Percentiles rank a stretch among this genome's conserved stretches.
These are phyloP conservation scores for Botryotinia globosa DNA, from an alignment of 2,329 filamentous ascomycete genomes.

Conservation along the genomic window DNA sequence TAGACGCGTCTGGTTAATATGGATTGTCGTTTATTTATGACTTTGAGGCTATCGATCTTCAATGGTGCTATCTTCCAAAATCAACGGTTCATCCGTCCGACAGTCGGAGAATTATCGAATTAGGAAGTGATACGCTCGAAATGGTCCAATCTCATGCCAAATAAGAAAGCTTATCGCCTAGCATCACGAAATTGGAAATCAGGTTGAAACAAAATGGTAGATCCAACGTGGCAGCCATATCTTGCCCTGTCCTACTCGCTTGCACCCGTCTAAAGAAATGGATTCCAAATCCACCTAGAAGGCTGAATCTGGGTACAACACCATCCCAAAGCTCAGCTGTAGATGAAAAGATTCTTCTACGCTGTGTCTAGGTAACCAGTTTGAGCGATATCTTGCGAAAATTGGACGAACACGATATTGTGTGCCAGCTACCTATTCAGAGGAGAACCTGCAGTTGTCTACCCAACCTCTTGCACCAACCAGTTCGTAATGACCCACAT, in stretches of 20 bases:
- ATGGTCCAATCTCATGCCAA: neutral
- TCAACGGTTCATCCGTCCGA: neutral
- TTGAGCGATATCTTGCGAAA: neutral
- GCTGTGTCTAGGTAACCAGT: neutral
- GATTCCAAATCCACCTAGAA: neutral
- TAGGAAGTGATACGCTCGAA: slow-evolving; percentile 9
- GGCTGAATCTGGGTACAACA: slow-evolving; percentile 3
- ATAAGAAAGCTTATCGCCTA: neutral
- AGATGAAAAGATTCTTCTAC: neutral
- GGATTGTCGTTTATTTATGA: neutral
- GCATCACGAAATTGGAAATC: neutral
- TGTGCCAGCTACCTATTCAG: neutral
- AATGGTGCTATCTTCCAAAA: neutral
- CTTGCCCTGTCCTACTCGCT: slow-evolving; percentile 5
- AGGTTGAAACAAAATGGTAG: neutral
- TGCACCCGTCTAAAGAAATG: neutral
- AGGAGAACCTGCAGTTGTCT: neutral
- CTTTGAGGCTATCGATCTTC: slow-evolving; percentile 7
- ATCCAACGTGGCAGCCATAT: slow-evolving; percentile 10
- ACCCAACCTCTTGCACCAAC: neutral
- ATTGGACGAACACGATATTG: neutral
- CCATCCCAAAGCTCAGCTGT: slow-evolving; percentile 4
- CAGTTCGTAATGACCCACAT: neutral
- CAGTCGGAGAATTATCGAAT: neutral
- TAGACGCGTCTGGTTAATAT: neutral